phyloP scores from a whole-genome alignment of 2,329 filamentous ascomycete genomes.

The Sporothrix curviconia region DNA sequence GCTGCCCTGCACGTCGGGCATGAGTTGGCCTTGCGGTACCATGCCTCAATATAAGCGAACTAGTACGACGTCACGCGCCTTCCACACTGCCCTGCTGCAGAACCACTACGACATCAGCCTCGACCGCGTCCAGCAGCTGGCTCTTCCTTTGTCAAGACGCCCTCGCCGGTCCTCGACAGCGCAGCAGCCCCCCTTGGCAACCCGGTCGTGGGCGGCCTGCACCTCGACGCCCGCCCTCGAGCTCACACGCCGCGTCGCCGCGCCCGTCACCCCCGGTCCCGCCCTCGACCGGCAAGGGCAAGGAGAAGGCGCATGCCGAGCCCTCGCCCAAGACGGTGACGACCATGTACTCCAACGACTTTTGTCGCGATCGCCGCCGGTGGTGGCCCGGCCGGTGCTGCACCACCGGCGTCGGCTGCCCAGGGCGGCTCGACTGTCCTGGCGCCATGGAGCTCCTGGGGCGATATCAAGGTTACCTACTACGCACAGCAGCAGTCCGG shows the following conservation, averaged over 20 bases:
- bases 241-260: slow-evolving; percentile 31
- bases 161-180: slow-evolving; percentile 43
- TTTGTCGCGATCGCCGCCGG: slow-evolving; percentile 64
- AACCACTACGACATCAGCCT: slow-evolving; percentile 78
- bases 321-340: slow-evolving; percentile 40
- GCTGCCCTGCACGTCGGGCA: slow-evolving; percentile 73
- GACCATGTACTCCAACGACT: slow-evolving; percentile 72
- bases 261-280: slow-evolving; percentile 47
- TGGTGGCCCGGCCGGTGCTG: slow-evolving; percentile 28
- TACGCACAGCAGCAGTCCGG: slow-evolving; percentile 46
- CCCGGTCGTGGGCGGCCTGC: not conserved
- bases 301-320: slow-evolving; percentile 55
- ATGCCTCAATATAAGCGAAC: slow-evolving; percentile 78
- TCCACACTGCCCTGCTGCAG: slow-evolving; percentile 66
- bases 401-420: not conserved
- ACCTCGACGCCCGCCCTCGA: slow-evolving; percentile 3
- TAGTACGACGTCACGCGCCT: slow-evolving; percentile 55
- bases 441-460: slow-evolving; percentile 66
- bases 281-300: slow-evolving; percentile 53
- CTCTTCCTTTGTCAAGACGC: slow-evolving; percentile 71
- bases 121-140: slow-evolving; percentile 78
- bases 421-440: slow-evolving; percentile 20
- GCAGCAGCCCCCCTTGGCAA: slow-evolving; percentile 23
- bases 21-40: slow-evolving; percentile 85
- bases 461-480: slow-evolving; percentile 72